These are phyloP conservation scores for Penicillium canescens DNA, from an alignment of 495 filamentous ascomycete genomes.

Conservation along the genomic window DNA sequence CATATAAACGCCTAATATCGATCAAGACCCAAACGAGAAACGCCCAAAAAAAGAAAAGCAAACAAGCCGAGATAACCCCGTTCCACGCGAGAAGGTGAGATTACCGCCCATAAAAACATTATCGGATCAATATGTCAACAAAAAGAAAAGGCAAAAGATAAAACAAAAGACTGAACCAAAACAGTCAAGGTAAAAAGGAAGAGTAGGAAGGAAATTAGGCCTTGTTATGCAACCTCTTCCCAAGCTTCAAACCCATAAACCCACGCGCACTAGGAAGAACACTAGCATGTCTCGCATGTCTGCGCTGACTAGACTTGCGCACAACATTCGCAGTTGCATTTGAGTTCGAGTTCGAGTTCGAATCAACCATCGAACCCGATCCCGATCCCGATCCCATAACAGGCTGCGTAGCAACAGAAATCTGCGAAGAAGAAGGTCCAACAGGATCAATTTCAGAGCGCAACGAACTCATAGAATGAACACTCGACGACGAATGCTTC, in stretches of 20 bases:
- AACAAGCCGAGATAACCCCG: too few relatives aligned
- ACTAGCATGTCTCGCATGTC: slow-evolving; percentile 22
- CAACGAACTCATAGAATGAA: slow-evolving; percentile 64
- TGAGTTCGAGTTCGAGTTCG: background rate
- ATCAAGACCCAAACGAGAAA: background rate
- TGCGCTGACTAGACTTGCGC: slow-evolving; percentile 22
- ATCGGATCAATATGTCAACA: slow-evolving; percentile 2
- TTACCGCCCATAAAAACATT: slow-evolving; percentile 5
- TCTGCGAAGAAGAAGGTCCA: slow-evolving; percentile 1
- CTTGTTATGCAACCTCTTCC: slow-evolving; percentile 28
- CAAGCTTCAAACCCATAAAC: slow-evolving; percentile 41
- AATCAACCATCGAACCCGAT: slow-evolving; percentile 4
- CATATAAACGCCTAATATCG: background rate
- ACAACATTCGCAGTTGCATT: slow-evolving; percentile 6
- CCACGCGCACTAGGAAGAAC: slow-evolving; percentile 22
- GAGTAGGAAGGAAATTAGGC: slow-evolving; percentile 16
- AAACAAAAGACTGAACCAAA: slow-evolving; percentile 6
- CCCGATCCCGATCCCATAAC: background rate
- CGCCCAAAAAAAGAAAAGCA: too few relatives aligned
- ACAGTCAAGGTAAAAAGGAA: slow-evolving; percentile 2
- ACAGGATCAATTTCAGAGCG: slow-evolving; percentile 57
- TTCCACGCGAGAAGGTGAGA: background rate
- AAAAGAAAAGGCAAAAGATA: background rate
- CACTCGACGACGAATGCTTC: slow-evolving; percentile 62
- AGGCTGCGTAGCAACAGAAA: slow-evolving; percentile 3